A percentile compares a stretch with the other conserved stretches of the same genome.
These are phyloP conservation scores for Hypsizygus marmoreus DNA, from an alignment of 768 basidiomycete genomes.

Conservation along the genomic window DNA sequence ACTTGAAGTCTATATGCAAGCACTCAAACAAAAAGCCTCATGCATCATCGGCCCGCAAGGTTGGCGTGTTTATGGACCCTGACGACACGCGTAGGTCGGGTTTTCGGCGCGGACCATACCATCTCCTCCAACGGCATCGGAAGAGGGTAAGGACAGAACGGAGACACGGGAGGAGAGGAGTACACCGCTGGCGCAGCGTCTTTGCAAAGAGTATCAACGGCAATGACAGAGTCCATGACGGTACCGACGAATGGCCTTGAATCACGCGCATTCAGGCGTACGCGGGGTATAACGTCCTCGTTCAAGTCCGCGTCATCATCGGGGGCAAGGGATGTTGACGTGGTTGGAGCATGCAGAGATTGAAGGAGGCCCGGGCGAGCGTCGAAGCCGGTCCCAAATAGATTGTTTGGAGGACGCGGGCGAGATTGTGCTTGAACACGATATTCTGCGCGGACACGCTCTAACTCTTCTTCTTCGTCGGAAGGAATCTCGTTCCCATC, in stretches of 20 bases:
- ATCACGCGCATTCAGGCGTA: conserved; percentile 19
- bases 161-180: conserved; percentile 14
- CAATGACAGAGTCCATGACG: conserved; percentile 24
- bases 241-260: conserved; percentile 9
- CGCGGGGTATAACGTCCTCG: conserved; percentile 17
- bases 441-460: conserved; percentile 51
- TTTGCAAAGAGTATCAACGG: not conserved
- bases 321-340: conserved; percentile 19
- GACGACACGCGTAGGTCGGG: conserved; percentile 23
- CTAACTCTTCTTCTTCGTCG: conserved; percentile 63
- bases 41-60: conserved; percentile 42
- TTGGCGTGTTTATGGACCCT: conserved; percentile 36
- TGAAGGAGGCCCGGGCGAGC: conserved; percentile 13
- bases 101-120: conserved; percentile 29
- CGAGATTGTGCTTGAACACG: conserved; percentile 35
- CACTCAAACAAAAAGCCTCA: conserved; percentile 19
- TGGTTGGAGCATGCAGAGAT: conserved; percentile 13
- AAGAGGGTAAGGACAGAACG: conserved; percentile 47
- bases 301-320: conserved; percentile 13
- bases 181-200: not conserved
- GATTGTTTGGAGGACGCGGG: conserved; percentile 5
- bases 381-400: conserved; percentile 5
- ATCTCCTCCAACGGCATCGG: conserved; percentile 60
- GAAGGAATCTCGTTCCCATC: conserved; percentile 68
- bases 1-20: not conserved